Evolutionary conservation across 2,329 filamentous ascomycete genomes (phyloP).

Genomic region (Penicillium fuscoglaucum): DNA sequence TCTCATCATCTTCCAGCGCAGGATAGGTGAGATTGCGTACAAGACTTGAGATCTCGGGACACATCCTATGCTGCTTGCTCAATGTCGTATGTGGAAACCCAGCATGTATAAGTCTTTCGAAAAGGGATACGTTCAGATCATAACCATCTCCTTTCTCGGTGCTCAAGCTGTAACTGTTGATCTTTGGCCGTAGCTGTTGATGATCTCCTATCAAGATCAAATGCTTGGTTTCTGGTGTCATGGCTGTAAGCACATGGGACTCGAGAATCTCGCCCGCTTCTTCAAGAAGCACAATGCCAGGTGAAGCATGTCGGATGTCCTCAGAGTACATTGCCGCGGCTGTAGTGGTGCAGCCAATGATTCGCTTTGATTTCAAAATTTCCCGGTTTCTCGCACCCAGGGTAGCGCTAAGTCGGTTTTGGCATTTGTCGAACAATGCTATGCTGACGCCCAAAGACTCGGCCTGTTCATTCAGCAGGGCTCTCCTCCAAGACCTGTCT

Average conservation of each 20-base stretch:
- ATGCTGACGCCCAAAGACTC: conserved; percentile 16
- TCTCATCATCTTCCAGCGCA: conserved; percentile 56
- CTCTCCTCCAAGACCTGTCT: conserved; percentile 46
- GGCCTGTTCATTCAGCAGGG: conserved; percentile 55
- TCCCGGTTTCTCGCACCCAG: conserved; percentile 16
- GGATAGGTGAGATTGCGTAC: conserved; percentile 63
- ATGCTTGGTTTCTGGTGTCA: conserved; percentile 59
- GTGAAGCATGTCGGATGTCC: conserved; percentile 55
- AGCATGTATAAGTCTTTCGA: conserved; percentile 65
- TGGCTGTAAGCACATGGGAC: conserved; percentile 62
- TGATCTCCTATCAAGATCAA: conserved; percentile 73
- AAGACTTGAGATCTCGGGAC: conserved; percentile 64
- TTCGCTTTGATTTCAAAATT: conserved; percentile 54
- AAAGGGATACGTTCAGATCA: conserved; percentile 67
- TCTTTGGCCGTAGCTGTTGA: conserved; percentile 69
- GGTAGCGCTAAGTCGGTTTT: conserved; percentile 9
- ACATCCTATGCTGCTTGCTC: conserved; percentile 66
- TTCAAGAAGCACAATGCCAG: conserved; percentile 66
- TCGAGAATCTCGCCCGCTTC: conserved; percentile 75
- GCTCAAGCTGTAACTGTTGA: conserved; percentile 60
- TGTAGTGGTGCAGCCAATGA: conserved; percentile 72
- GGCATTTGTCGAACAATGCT: conserved; percentile 15
- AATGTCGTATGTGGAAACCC: conserved; percentile 58
- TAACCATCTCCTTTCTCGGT: conserved; percentile 66
- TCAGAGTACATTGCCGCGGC: conserved; percentile 63